Base-by-base conservation (phyloP, 345 rosid genomes). In the Eucalyptus tenuipes region DNA sequence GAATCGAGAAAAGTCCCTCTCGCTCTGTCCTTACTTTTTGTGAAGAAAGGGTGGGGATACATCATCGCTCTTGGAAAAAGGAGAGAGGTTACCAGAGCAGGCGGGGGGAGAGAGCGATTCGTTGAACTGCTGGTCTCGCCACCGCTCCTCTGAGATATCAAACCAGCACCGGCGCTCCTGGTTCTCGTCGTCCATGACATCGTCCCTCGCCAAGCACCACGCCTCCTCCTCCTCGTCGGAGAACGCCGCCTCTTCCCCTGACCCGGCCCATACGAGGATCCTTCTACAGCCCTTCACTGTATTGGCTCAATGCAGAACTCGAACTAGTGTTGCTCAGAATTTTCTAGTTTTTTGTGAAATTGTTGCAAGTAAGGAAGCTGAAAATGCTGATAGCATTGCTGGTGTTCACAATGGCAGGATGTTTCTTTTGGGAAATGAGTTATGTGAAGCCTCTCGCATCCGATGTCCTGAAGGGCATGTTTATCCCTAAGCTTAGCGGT, bases 391-490 rank as follows among this genome's bases (percentile, higher is more conserved):
- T 93, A 87, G 29, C 94, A 9, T 20, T 91, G 33, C 79, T 94
- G 55, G 94, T 94, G 50, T 92, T 93, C 80, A 47, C 91, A 27
- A 92, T 94, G 93, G 96, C 95, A 3, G 95, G 71, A 52, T 92
- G 93, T 53, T 92, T 92, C 88, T 92, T 90, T 14, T 91, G 92
- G 75, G 93, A 90, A 75, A 86, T 92, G 90, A 90, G 92, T 57
- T 92, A 89, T 66, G 95, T 93, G 25, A 93, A 91, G 87, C 96
- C 95, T 42, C 94, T 94, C 0, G 92, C 92, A 3, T 49, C 86
- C 4, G 96, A n/a, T 47, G 93, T 93, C 29, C 68, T 93, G 24
- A 91, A 88, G 89, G 96, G 95, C 89, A 92, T 52, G 55, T 52
- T 52, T 52, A 0, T 52, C 55, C 55, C 55, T 52, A 52, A 18